A percentile compares a stretch with the other conserved stretches of the same genome.
phyloP scores from a whole-genome alignment of 257 asterid species.

The Solanum commersonii region DNA sequence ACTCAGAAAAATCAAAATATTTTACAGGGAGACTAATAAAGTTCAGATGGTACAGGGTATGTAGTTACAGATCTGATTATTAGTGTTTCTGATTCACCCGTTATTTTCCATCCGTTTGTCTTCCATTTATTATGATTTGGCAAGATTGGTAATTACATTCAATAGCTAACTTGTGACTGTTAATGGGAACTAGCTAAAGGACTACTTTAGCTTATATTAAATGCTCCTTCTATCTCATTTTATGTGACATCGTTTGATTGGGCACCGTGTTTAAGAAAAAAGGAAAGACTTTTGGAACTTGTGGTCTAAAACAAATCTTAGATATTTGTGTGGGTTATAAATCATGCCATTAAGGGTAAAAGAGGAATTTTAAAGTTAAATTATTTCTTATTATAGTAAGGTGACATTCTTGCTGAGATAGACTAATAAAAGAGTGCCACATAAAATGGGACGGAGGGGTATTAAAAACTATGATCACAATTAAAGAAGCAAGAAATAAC shows the following conservation, averaged over 20 bases:
- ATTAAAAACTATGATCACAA: neutral
- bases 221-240: too few relatives aligned
- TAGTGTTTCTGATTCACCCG: neutral
- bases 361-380: neutral
- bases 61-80: neutral
- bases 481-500: neutral
- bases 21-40: neutral
- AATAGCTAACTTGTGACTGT: neutral
- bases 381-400: neutral
- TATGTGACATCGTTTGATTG: neutral
- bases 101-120: neutral
- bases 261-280: neutral
- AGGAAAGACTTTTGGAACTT: fast-evolving
- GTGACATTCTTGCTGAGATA: neutral
- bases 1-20: neutral
- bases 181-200: neutral
- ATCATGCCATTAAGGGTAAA: neutral
- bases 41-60: neutral
- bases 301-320: neutral
- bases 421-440: neutral
- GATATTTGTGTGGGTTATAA: neutral
- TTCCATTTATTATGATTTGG: neutral
- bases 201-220: neutral
- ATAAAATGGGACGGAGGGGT: neutral
- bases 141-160: neutral